Evolutionary conservation across 2,329 filamentous ascomycete genomes (phyloP).

Genomic region (Plectosphaerella sp.): DNA sequence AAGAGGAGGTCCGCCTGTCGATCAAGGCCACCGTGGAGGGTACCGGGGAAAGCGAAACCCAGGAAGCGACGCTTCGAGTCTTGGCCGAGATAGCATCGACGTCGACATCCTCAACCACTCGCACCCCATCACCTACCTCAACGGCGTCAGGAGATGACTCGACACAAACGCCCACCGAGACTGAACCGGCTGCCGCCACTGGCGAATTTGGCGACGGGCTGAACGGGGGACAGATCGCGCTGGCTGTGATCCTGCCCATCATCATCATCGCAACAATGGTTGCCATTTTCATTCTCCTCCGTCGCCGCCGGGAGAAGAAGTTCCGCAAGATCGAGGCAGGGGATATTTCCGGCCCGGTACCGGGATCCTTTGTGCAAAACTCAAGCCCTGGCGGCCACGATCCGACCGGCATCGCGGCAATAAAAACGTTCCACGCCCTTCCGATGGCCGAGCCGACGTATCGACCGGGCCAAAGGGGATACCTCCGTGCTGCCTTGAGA

Average conservation of each 20-base stretch:
- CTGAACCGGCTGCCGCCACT: slow-evolving; percentile 16
- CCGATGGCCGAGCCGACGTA: neutral
- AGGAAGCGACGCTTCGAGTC: slow-evolving; percentile 31
- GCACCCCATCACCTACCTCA: slow-evolving; percentile 17
- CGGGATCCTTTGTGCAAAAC: slow-evolving; percentile 21
- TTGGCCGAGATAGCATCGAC: slow-evolving; percentile 17
- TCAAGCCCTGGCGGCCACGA: slow-evolving; percentile 10
- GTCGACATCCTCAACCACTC: slow-evolving; percentile 11
- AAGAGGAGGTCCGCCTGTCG: slow-evolving; percentile 17
- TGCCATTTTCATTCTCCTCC: slow-evolving; percentile 20
- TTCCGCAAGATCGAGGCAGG: slow-evolving; percentile 14
- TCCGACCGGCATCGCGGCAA: slow-evolving; percentile 10
- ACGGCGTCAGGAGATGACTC: slow-evolving; percentile 10
- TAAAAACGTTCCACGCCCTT: slow-evolving; percentile 10
- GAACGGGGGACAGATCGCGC: slow-evolving; percentile 8
- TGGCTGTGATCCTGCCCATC: slow-evolving; percentile 9
- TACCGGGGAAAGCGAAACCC: slow-evolving; percentile 27
- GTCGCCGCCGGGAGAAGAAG: slow-evolving; percentile 16
- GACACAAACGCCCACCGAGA: slow-evolving; percentile 13
- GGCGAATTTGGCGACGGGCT: slow-evolving; percentile 1
- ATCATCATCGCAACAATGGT: slow-evolving; percentile 4
- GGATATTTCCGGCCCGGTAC: slow-evolving; percentile 25
- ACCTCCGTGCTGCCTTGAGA: slow-evolving; percentile 9
- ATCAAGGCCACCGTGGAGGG: slow-evolving; percentile 26
- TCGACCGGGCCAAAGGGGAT: slow-evolving; percentile 7